Percentiles rank a stretch among this genome's conserved stretches.
Conservation (phyloP, 2,329 filamentous ascomycete species). For the Trichophyton verrucosum region DNA sequence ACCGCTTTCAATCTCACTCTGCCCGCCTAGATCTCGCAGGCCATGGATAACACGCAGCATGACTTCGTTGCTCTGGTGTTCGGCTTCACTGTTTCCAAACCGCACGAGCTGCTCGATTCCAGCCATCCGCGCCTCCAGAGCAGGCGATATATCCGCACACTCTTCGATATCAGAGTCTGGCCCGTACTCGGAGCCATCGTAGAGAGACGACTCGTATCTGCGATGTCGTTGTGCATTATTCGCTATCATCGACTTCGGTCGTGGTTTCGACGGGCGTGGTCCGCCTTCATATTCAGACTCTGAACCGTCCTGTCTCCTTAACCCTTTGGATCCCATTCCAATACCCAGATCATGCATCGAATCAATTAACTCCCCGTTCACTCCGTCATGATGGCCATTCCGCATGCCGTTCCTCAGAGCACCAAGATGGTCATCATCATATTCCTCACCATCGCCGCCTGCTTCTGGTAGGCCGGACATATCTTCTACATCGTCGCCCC, state of each 20-base stretch:
- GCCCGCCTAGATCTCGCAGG: constrained; percentile 42
- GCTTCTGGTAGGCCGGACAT: constrained; percentile 24
- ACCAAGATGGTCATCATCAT: constrained; percentile 4
- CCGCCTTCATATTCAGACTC: constrained; percentile 7
- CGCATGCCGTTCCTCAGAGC: constrained; percentile 19
- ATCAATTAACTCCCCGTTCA: constrained; percentile 10
- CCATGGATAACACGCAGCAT: constrained; percentile 41
- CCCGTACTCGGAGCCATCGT: constrained; percentile 48
- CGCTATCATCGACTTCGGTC: constrained; percentile 13
- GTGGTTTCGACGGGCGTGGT: constrained; percentile 15
- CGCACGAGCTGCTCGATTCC: constrained; percentile 44
- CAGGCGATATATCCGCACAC: constrained; percentile 40
- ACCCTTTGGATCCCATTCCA: constrained; percentile 1
- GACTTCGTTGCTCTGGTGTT: constrained; percentile 40
- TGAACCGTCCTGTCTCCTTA: constrained; percentile 2
- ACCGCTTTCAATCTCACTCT: constrained; percentile 45
- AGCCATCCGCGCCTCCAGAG: constrained; percentile 44
- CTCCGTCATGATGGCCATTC: constrained; percentile 7
- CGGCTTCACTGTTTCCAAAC: constrained; percentile 41
- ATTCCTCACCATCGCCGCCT: constrained; percentile 16
- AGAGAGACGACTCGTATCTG: constrained; percentile 34
- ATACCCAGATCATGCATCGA: constrained; percentile 19
- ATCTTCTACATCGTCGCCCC: constrained; percentile 39
- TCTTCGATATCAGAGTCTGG: constrained; percentile 44
- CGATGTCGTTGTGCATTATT: constrained; percentile 25